phyloP scores from a whole-genome alignment of 495 filamentous ascomycete species.

The Talaromyces adpressus region DNA sequence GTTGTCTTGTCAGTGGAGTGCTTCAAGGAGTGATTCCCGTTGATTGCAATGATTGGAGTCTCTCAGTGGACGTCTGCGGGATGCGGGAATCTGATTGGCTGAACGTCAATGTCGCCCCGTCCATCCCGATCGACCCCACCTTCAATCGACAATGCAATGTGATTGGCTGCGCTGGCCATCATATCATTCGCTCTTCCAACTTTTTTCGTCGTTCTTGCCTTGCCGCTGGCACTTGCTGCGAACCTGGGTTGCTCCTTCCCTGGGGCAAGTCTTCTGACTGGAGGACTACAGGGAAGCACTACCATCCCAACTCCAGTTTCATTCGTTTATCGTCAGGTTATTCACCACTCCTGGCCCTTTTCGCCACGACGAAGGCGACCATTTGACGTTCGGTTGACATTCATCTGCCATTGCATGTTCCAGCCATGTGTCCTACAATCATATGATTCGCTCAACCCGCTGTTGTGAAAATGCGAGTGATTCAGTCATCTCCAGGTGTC shows the following conservation, averaged over 20 bases:
- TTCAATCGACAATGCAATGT: neutral
- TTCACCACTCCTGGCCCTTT: no score
- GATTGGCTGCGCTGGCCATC: neutral
- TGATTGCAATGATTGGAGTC: neutral
- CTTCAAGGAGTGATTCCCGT: neutral
- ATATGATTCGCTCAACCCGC: neutral
- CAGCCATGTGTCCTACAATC: neutral
- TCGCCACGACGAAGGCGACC: no score
- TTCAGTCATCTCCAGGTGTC: neutral
- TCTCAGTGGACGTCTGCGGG: neutral
- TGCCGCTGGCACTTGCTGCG: neutral
- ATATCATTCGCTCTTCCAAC: conserved; percentile 4
- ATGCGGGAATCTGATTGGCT: neutral
- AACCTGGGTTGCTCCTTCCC: no score
- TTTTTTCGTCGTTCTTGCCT: neutral
- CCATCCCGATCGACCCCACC: neutral
- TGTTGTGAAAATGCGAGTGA: no score
- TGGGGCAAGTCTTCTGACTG: neutral
- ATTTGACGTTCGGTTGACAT: neutral
- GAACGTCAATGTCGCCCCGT: neutral
- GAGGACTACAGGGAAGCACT: no score
- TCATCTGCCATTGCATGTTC: neutral
- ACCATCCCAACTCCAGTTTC: neutral
- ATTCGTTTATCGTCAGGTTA: neutral
- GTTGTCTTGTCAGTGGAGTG: neutral